These are phyloP conservation scores for Chalara sp. DNA, from an alignment of 2,329 filamentous ascomycete genomes.

Conservation along the genomic window DNA sequence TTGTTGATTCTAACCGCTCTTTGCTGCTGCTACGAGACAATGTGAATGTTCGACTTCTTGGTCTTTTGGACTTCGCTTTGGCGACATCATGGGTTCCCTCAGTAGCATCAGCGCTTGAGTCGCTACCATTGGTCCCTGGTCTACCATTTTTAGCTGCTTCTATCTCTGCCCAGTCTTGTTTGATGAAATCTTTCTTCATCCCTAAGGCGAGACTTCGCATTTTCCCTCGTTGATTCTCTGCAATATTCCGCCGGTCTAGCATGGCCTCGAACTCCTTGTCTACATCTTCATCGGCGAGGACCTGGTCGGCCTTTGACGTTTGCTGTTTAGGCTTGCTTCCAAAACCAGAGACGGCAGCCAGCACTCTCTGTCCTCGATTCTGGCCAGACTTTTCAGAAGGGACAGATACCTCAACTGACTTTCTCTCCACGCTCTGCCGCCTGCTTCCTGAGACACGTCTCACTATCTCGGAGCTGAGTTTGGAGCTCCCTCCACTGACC, in stretches of 20 bases:
- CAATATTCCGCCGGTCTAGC: constrained; percentile 84
- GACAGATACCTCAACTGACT: constrained; percentile 11
- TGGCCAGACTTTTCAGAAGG: constrained; percentile 26
- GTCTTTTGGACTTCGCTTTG: constrained; percentile 45
- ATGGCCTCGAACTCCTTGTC: constrained; percentile 53
- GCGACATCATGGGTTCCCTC: constrained; percentile 28
- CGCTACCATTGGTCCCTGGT: constrained; percentile 34
- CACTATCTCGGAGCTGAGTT: constrained; percentile 20
- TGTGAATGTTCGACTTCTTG: constrained; percentile 70
- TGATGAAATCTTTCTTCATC: constrained; percentile 94
- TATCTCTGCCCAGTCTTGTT: constrained; percentile 74
- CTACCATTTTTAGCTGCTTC: constrained; percentile 40
- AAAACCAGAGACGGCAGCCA: constrained; percentile 58
- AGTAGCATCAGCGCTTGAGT: constrained; percentile 30
- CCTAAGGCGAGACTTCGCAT: constrained; percentile 85
- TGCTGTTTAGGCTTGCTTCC: constrained; percentile 36
- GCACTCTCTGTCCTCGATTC: constrained; percentile 48
- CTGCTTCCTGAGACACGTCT: constrained; percentile 18
- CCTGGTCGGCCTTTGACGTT: constrained; percentile 3
- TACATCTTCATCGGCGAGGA: constrained; percentile 46
- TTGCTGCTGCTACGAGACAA: constrained; percentile 30
- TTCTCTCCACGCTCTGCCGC: constrained; percentile 19
- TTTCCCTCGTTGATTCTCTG: constrained; percentile 87
- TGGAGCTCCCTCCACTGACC: constrained; percentile 19
- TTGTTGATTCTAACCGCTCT: constrained; percentile 61